Evolutionary conservation across 164 flowering plant genomes (phyloP), one percentile per base, ranked within the genome.

Genomic region (Stephania japonica): DNA sequence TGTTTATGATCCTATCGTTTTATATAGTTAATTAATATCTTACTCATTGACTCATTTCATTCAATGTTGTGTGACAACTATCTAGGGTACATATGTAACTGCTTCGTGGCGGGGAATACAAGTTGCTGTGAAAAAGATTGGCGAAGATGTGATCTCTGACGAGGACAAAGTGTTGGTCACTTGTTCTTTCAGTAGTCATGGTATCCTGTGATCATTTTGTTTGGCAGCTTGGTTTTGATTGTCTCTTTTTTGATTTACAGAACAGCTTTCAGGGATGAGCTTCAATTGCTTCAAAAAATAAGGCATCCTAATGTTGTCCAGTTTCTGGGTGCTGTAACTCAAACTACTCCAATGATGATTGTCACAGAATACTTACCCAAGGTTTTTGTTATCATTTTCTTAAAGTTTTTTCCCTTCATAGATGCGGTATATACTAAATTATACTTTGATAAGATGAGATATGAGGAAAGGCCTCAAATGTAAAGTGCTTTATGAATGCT

Each of bases 261-360:
- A 83, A 85, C 56, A 71, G 93, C 91, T 21, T 95, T 95, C 71
- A 84, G 87, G 68, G 97, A 95, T 82, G 99, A 95, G 85, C 98
- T 95, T 81, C 88, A 88, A 24, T 80, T 95, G 82, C 93, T 93
- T 79, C 97, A 91, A 81, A 93, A 82, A 80, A 81, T 91, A 72
- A 83, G 99, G 4, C 99, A 95, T 87, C 99, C 99, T 72, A 95
- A 95, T 83, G 97, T 93, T 0, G 99, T 95, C 67, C 99, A 95
- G 76, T 95, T 95, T 85, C 85, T 95, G 72, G 98, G 97, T 74
- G 99, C 99, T 78, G 99, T 95, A 65, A 95, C 98, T 74, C 99
- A 95, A 76, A 93, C 90, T 79, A 87, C 89, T 84, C 99, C 98
- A 50, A 93, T 95, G 99, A 95, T 95, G 97, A 95, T 95, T 80